A percentile compares a stretch with the other conserved stretches of the same genome.
phyloP scores from a whole-genome alignment of 371 early-diverging fungal genomes.

The Syncephalastrum monosporum region DNA sequence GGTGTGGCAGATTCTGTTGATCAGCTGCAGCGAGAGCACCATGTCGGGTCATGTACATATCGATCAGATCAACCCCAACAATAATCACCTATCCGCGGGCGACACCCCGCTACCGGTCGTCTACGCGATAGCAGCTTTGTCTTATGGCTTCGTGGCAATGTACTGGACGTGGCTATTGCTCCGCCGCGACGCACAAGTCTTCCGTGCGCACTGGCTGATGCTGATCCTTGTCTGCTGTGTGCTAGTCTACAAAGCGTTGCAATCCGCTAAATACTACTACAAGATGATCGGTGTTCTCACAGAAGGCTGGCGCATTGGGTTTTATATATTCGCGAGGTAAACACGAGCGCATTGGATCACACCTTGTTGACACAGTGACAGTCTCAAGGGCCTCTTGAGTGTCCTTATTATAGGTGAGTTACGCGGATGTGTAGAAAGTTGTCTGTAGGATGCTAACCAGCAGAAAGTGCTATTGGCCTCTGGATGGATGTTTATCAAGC shows the following conservation, averaged over 20 bases:
- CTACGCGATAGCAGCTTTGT: slow-evolving; percentile 36
- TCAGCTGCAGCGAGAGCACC: slow-evolving; percentile 45
- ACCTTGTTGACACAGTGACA: slow-evolving; percentile 6
- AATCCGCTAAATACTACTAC: slow-evolving; percentile 53
- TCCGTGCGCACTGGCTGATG: slow-evolving; percentile 58
- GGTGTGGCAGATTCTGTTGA: slow-evolving; percentile 46
- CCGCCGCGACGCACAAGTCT: slow-evolving; percentile 43
- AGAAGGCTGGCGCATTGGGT: slow-evolving; percentile 57
- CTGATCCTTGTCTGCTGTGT: slow-evolving; percentile 45
- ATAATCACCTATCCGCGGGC: slow-evolving; percentile 54
- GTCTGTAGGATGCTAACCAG: not conserved
- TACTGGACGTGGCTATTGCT: slow-evolving; percentile 39
- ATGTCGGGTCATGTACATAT: slow-evolving; percentile 31
- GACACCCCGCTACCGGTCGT: slow-evolving; percentile 54
- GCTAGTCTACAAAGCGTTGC: slow-evolving; percentile 52
- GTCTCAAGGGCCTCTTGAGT: slow-evolving; percentile 54
- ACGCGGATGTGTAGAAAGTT: not conserved
- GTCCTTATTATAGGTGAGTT: slow-evolving; percentile 52
- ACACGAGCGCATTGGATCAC: slow-evolving; percentile 2
- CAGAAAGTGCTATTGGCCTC: slow-evolving; percentile 50
- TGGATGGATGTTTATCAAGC: slow-evolving; percentile 65
- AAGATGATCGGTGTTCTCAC: slow-evolving; percentile 44
- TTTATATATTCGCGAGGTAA: slow-evolving; percentile 58
- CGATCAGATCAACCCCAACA: slow-evolving; percentile 47
- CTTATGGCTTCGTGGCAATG: slow-evolving; percentile 31